Evolutionary conservation across 2,329 filamentous ascomycete species (phyloP).

Genomic region (Clonostachys sp.): DNA sequence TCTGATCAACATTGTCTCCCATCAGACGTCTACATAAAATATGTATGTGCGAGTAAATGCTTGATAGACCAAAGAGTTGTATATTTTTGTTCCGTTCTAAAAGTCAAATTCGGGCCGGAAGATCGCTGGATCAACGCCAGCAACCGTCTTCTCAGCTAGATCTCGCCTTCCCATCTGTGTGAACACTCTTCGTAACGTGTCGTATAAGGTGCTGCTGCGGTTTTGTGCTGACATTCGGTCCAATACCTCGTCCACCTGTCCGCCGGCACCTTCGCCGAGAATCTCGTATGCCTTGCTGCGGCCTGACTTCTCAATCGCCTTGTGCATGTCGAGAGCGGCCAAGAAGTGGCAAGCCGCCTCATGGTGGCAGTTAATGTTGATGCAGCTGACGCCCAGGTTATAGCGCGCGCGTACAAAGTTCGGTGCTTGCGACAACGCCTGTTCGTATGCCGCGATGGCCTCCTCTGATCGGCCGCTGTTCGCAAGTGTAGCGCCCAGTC

Average conservation of each 20-base stretch:
- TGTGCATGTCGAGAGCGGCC: slow-evolving; percentile 91
- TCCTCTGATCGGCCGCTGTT: slow-evolving; percentile 93
- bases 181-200: slow-evolving; percentile 92
- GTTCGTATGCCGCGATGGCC: slow-evolving; percentile 93
- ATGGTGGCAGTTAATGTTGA: slow-evolving; percentile 93
- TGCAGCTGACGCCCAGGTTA: slow-evolving; percentile 93
- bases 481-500: slow-evolving; percentile 89
- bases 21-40: neutral
- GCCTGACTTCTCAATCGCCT: slow-evolving; percentile 82
- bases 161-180: slow-evolving; percentile 91
- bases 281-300: slow-evolving; percentile 81
- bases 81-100: slow-evolving; percentile 16
- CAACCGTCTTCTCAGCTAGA: slow-evolving; percentile 79
- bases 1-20: neutral
- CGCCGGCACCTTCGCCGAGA: slow-evolving; percentile 48
- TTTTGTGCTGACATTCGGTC: slow-evolving; percentile 92
- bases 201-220: slow-evolving; percentile 93
- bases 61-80: too few relatives aligned
- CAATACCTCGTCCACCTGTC: slow-evolving; percentile 62
- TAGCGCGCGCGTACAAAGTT: slow-evolving; percentile 98
- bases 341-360: slow-evolving; percentile 92
- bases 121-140: slow-evolving; percentile 83
- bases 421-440: slow-evolving; percentile 81
- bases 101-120: slow-evolving; percentile 93
- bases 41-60: too few relatives aligned